Percentiles rank a stretch among this genome's conserved stretches.
These are phyloP conservation scores for Babesia caballi DNA, from an alignment of 169 alveolate species.

Conservation along the genomic window DNA sequence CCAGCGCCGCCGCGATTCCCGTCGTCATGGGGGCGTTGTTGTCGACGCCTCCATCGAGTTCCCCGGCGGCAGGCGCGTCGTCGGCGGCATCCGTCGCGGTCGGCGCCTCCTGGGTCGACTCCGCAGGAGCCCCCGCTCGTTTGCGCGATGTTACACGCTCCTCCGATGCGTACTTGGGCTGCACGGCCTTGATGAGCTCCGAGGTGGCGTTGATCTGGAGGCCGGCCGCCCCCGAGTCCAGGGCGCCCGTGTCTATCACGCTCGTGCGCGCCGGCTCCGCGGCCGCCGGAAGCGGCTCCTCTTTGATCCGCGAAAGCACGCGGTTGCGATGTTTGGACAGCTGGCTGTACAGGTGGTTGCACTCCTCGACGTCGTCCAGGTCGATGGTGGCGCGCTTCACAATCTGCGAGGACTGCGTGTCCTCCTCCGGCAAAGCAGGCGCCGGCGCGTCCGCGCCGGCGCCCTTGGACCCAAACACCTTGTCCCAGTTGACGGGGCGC, in stretches of 20 bases:
- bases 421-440: neutral
- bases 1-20: conserved; percentile 73
- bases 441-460: neutral
- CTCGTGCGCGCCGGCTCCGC: neutral
- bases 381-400: conserved; percentile 4
- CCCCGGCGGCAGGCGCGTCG: neutral
- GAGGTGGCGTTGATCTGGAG: conserved; percentile 52
- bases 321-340: conserved; percentile 41
- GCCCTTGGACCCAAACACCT: conserved; percentile 7
- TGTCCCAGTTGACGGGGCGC: conserved; percentile 53
- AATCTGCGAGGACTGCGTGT: conserved; percentile 3
- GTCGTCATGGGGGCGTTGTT: conserved; percentile 59
- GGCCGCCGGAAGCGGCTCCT: neutral
- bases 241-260: conserved; percentile 6
- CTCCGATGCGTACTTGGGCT: conserved; percentile 31
- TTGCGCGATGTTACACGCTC: neutral
- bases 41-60: conserved; percentile 20
- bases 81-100: neutral
- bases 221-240: neutral
- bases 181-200: conserved; percentile 39
- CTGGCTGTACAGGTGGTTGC: conserved; percentile 42
- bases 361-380: conserved; percentile 54
- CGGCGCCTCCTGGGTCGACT: neutral
- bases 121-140: neutral
- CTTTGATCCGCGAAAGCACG: neutral